Conservation (phyloP, 2,329 filamentous ascomycete genomes). For the Cladorrhinum sp. region DNA sequence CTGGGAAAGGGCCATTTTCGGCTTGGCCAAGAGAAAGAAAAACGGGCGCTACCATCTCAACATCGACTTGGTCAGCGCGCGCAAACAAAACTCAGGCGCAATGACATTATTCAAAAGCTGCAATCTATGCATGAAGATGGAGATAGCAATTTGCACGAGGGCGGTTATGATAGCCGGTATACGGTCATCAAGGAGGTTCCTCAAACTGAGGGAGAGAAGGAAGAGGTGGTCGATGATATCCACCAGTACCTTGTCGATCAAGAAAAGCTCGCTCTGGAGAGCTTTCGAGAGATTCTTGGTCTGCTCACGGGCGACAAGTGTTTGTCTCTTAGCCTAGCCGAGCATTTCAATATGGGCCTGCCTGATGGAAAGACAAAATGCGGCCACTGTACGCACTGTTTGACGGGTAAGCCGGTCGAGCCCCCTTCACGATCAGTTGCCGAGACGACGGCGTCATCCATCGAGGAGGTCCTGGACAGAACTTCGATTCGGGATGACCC, state of each 20-base stretch:
- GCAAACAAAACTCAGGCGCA: too few relatives aligned
- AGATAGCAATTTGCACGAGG: constrained; percentile 48
- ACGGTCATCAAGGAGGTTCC: constrained; percentile 49
- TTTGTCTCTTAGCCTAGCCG: constrained; percentile 50
- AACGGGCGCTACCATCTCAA: constrained; percentile 46
- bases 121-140: constrained; percentile 49
- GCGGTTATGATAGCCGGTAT: constrained; percentile 54
- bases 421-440: constrained; percentile 42
- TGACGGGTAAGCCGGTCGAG: constrained; percentile 37
- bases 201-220: constrained; percentile 38
- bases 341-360: constrained; percentile 56
- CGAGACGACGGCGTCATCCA: constrained; percentile 26
- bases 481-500: constrained; percentile 54
- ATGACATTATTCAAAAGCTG: constrained; percentile 55
- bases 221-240: constrained; percentile 45
- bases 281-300: constrained; percentile 51
- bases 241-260: constrained; percentile 49
- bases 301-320: constrained; percentile 52
- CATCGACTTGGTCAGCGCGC: too few relatives aligned
- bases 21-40: constrained; percentile 37
- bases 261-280: constrained; percentile 52
- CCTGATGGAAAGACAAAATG: constrained; percentile 44
- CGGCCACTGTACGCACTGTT: constrained; percentile 54
- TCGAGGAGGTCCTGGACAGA: constrained; percentile 42
- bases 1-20: constrained; percentile 43